phyloP scores from a whole-genome alignment of 2,329 filamentous ascomycete genomes.

The Albifimbria verrucaria region DNA sequence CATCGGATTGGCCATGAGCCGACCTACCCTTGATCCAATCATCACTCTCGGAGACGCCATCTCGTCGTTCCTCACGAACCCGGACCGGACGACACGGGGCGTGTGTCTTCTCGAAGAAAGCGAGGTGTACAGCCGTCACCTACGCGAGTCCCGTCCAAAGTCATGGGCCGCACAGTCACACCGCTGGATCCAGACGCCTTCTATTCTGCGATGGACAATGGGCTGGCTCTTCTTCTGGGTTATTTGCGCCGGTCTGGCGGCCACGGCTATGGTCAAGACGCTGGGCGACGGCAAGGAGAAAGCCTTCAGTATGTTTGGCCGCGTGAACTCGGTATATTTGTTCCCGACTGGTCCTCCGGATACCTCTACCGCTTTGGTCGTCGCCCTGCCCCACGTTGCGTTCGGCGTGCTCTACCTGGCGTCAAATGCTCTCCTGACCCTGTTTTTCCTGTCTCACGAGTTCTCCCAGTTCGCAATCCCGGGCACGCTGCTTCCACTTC shows the following conservation, averaged over 20 bases:
- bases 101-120: constrained; percentile 44
- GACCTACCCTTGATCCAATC: constrained; percentile 36
- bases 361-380: constrained; percentile 33
- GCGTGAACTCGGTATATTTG: constrained; percentile 31
- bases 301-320: constrained; percentile 35
- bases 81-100: constrained; percentile 40
- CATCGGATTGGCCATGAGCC: constrained; percentile 33
- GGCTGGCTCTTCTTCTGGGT: constrained; percentile 35
- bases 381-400: constrained; percentile 46
- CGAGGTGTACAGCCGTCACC: constrained; percentile 40
- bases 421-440: constrained; percentile 43
- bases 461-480: constrained; percentile 39
- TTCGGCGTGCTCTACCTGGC: constrained; percentile 45
- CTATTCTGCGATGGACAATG: constrained; percentile 38
- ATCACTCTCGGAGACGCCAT: constrained; percentile 50
- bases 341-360: constrained; percentile 19
- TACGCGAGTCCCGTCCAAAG: constrained; percentile 39
- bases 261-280: constrained; percentile 35
- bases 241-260: constrained; percentile 31
- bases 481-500: constrained; percentile 27
- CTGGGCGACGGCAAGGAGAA: constrained; percentile 23
- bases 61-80: constrained; percentile 44
- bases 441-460: constrained; percentile 49
- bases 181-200: constrained; percentile 44
- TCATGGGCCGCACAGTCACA: constrained; percentile 37